Conservation (phyloP, 768 basidiomycete species). For the Brasilioporus rufonigricans region DNA sequence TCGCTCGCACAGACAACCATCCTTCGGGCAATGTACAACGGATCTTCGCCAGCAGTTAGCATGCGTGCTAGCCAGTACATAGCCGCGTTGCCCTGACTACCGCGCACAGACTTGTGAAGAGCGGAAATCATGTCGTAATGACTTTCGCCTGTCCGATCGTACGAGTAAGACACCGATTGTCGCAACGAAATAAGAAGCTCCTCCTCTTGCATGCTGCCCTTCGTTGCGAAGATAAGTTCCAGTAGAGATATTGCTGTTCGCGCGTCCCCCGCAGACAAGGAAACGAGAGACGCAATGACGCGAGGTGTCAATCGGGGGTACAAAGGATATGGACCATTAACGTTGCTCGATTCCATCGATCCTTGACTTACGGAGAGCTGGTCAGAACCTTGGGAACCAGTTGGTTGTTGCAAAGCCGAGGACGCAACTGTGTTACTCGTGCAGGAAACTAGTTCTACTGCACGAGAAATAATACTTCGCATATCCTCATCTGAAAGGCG, state of each 20-base stretch:
- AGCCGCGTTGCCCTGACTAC: conserved; percentile 72
- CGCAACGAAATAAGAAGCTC: conserved; percentile 56
- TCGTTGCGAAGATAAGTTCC: conserved; percentile 59
- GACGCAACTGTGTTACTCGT: not conserved
- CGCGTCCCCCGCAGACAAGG: conserved; percentile 66
- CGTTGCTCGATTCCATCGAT: conserved; percentile 17
- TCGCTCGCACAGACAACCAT: conserved; percentile 83
- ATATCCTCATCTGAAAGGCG: conserved; percentile 66
- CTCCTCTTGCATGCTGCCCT: conserved; percentile 40
- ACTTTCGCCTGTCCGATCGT: conserved; percentile 74
- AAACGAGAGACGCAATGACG: conserved; percentile 47
- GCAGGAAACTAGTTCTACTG: conserved; percentile 38
- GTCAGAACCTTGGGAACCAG: conserved; percentile 18
- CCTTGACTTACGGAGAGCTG: conserved; percentile 14
- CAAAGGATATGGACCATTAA: conserved; percentile 17
- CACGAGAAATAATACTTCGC: conserved; percentile 53
- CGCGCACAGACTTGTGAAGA: conserved; percentile 80
- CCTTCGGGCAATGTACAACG: conserved; percentile 69
- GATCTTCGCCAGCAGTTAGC: conserved; percentile 79
- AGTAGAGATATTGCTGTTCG: conserved; percentile 75
- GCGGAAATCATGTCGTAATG: conserved; percentile 83
- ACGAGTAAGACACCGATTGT: conserved; percentile 61
- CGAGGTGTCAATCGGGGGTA: conserved; percentile 45
- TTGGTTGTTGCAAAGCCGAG: conserved; percentile 5
- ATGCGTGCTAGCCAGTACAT: conserved; percentile 89